Percentiles rank a stretch among this genome's conserved stretches.
Conservation (phyloP, 192 early-diverging fungal species). For the Dimargaris verticillata region DNA sequence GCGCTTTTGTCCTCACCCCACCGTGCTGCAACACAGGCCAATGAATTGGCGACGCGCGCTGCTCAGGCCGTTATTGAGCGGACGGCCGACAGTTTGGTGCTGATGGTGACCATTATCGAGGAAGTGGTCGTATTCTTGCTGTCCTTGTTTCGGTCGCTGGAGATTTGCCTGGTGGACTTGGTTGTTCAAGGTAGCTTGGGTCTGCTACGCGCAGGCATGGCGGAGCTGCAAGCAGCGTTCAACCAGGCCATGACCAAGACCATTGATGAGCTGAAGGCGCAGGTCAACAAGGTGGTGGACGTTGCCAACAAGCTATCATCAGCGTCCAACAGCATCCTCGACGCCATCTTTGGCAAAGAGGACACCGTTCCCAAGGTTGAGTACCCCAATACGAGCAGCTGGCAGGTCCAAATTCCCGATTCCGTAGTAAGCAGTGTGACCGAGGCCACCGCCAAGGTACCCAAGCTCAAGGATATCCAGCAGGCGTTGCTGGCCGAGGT, state of each 20-base stretch:
- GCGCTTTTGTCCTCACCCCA: not conserved
- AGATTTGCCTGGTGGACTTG: conserved; percentile 7
- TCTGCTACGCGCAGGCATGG: not conserved
- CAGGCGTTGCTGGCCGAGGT: not conserved
- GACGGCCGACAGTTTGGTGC: not conserved
- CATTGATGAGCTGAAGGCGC: not conserved
- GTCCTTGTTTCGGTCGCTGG: not conserved
- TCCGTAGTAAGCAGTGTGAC: not conserved
- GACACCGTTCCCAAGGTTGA: not conserved
- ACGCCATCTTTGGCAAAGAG: not conserved
- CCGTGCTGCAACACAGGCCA: not conserved
- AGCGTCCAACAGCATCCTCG: not conserved
- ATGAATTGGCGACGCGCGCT: not conserved
- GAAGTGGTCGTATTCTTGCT: conserved; percentile 5
- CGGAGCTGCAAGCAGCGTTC: not conserved
- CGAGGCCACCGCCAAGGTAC: not conserved
- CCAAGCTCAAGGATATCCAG: conserved; percentile 2
- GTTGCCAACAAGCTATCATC: not conserved
- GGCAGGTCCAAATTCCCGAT: conserved; percentile 2
- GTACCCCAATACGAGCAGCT: conserved; percentile 3
- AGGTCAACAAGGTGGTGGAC: conserved; percentile 5
- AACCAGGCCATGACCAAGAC: not conserved
- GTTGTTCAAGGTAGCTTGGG: conserved; percentile 4
- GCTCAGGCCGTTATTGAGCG: conserved; percentile 3
- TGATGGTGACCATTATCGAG: conserved; percentile 9